A percentile compares a stretch with the other conserved stretches of the same genome.
phyloP scores from a whole-genome alignment of 2,329 filamentous ascomycete species.

The Macrophomina pseudophaseolina region DNA sequence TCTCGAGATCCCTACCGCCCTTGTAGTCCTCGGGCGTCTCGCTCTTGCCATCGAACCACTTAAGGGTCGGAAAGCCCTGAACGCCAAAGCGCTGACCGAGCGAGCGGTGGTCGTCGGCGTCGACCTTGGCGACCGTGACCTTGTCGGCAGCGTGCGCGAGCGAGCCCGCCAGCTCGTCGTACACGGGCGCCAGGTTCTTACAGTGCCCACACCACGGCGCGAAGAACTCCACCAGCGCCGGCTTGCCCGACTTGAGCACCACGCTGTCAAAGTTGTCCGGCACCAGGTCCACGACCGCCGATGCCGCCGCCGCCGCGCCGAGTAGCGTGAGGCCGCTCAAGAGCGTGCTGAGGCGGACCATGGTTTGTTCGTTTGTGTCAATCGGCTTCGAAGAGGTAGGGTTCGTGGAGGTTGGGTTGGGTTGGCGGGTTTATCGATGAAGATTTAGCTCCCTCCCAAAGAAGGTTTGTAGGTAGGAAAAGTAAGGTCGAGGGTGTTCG shows the following conservation, averaged over 20 bases:
- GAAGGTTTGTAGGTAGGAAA: neutral
- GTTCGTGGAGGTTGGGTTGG: neutral
- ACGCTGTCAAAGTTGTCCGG: slow-evolving; percentile 91
- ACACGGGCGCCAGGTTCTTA: slow-evolving; percentile 94
- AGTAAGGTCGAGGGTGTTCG: neutral
- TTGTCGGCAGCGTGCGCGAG: slow-evolving; percentile 77
- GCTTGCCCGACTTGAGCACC: slow-evolving; percentile 89
- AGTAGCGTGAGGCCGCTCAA: slow-evolving; percentile 40
- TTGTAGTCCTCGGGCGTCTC: slow-evolving; percentile 84
- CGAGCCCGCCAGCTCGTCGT: slow-evolving; percentile 81
- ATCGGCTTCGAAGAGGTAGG: neutral
- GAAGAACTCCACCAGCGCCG: slow-evolving; percentile 96
- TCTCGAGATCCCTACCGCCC: slow-evolving; percentile 85
- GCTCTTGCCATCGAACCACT: slow-evolving; percentile 97
- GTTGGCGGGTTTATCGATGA: neutral
- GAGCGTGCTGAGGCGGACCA: slow-evolving; percentile 33
- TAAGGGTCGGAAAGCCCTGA: slow-evolving; percentile 94
- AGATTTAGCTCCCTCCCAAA: too few species aligned
- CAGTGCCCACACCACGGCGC: slow-evolving; percentile 99
- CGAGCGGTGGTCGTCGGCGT: slow-evolving; percentile 85
- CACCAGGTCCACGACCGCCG: slow-evolving; percentile 85
- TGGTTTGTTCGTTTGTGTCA: neutral
- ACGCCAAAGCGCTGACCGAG: slow-evolving; percentile 87
- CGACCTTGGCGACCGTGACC: slow-evolving; percentile 91
- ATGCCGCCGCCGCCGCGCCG: slow-evolving; percentile 60